Evolutionary conservation across 2,329 filamentous ascomycete genomes (phyloP), one percentile per base, ranked within the genome.

Genomic region (Epichloe scottii): DNA sequence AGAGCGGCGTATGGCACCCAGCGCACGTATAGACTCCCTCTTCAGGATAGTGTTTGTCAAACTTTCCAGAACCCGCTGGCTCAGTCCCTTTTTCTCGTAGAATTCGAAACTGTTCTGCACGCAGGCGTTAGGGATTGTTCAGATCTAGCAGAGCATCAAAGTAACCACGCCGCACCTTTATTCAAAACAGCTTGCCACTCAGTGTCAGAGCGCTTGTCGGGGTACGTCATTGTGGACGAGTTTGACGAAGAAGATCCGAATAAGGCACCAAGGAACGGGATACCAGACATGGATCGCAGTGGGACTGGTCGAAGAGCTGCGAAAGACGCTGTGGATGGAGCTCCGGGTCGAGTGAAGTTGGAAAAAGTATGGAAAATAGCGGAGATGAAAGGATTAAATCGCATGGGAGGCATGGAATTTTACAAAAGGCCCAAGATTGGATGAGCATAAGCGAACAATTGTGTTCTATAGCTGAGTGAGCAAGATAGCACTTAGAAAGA

Each of bases 11-110:
- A 30, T 83, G 68, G 75, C 93, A 98, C 49, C 81, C 93, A 17
- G 87, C 87, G 69, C 93, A 98, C 44, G 77, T 82, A 72, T 97
- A 98, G 50, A 89, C 79, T 52, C 93, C 94, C 5, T 77, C 64
- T 0, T 76, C 68, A 1, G 89, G 82, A 64, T 83, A 78, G 74
- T 96, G 89, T 67, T 91, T 89, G 73, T 98, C 85, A 66, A 86
- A 96, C 66, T 85, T 81, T 62, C 91, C 90, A 5, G 84, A 82
- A 58, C 80, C 83, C 15, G 91, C 80, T 2, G 79, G 70, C 66
- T 98, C 94, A 44, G 93, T 98, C 60, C 90, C 93, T 68, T 96
- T 91, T 66, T 94, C 74, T 56, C 93, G 85, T 51, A 98, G 81
- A 63, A 98, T 79, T 57, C 88, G 87, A 75, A 97, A 98, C 77